Evolutionary conservation across 2,329 filamentous ascomycete species (phyloP), one percentile per base, ranked within the genome.

Genomic region (Gliomastix tumulicola): DNA sequence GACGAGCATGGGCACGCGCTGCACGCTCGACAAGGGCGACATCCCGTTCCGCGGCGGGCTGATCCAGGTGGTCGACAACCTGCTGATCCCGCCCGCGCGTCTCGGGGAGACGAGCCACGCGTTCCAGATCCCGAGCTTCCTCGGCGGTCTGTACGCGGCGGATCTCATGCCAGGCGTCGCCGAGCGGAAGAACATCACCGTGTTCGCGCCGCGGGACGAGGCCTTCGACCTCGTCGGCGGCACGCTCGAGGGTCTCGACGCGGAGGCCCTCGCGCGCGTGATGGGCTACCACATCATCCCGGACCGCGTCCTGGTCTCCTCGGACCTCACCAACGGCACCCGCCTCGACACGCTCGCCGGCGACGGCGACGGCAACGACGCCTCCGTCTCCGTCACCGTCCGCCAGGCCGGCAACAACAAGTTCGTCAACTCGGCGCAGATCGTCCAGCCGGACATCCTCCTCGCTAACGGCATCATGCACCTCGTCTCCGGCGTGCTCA

Each of bases 201-300:
- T 84, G 42, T 84, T 85, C 44, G 77, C 72, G 1, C 80, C 81
- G 3, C 68, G 61, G 49, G 78, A 82, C 51, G 60, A 60, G 3
- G 78, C 78, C 11, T 78, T 84, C 59, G 61, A 69, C 22, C 55
- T 61, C 19, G 73, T 83, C 30, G 75, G 70, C 38, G 74, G 66
- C 34, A 59, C 68, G 19, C 49, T 77, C 10, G 51, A 56, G 20
- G 65, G 66, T 39, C 53, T 80, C 21, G 64, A 63, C 18, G 50
- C 56, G 1, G 54, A 65, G 5, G 54, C 74, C 12, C 61, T 83
- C 2, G 53, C 63, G 3, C 54, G 53, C 20, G 67, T 84, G 35
- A 63, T 85, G 22, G 58, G 66, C 19, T 86, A 86, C 57, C 82
- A 87, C 52, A 66, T 84, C 35, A 57, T 85, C 31, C 65, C 68